Conservation (phyloP, 2,329 filamentous ascomycete genomes). For the Phoma sp. region DNA sequence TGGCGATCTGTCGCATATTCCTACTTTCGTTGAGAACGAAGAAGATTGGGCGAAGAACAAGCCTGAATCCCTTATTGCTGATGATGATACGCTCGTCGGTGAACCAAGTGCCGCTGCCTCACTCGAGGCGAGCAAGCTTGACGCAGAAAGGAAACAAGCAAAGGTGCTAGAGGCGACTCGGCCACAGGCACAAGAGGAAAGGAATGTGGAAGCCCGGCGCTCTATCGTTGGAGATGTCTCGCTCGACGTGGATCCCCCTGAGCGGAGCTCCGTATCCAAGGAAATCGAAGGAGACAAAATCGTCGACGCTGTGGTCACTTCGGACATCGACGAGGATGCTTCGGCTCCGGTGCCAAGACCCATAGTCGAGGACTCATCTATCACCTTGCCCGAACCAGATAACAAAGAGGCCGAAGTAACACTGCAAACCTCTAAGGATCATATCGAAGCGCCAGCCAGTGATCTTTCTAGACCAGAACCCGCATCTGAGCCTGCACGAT, state of each 20-base stretch:
- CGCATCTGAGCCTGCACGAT: slow-evolving; percentile 15
- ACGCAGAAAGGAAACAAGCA: slow-evolving; percentile 22
- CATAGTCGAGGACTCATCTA: neutral
- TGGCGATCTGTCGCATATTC: slow-evolving; percentile 9
- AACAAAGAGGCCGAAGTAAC: neutral
- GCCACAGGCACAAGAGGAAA: slow-evolving; percentile 13
- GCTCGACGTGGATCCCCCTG: neutral
- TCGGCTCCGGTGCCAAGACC: neutral
- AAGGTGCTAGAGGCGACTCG: slow-evolving; percentile 38
- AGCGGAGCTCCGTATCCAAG: neutral
- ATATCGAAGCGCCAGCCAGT: neutral
- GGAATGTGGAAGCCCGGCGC: slow-evolving; percentile 21
- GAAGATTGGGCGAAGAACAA: slow-evolving; percentile 38
- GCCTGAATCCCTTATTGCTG: slow-evolving; percentile 32
- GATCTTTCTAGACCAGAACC: neutral
- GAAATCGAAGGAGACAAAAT: slow-evolving; percentile 1
- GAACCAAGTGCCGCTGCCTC: slow-evolving; percentile 25
- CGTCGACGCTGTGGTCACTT: slow-evolving; percentile 20
- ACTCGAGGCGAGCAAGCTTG: slow-evolving; percentile 24
- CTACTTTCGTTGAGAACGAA: slow-evolving; percentile 40
- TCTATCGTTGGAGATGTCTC: slow-evolving; percentile 3
- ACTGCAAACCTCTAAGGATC: neutral
- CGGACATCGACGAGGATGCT: slow-evolving; percentile 14
- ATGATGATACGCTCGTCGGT: slow-evolving; percentile 42
- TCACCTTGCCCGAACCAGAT: neutral